Percentiles rank a stretch among this genome's conserved stretches.
Conservation (phyloP, 2,329 filamentous ascomycete genomes). For the Botrytis elliptica region DNA sequence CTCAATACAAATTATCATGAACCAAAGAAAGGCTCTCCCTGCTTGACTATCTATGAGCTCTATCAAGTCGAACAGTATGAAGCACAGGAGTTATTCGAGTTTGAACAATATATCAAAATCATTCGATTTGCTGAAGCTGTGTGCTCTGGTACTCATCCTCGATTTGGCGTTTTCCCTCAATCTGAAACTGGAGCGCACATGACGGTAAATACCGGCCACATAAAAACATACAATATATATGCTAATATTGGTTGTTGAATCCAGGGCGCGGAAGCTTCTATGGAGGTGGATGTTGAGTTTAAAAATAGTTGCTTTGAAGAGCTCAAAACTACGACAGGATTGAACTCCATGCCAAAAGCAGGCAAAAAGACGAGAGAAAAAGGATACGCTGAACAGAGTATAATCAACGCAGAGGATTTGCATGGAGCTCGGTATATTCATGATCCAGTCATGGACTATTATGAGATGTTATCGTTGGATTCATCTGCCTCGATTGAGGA, state of each 20-base stretch:
- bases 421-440: background rate
- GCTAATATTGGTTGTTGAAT: background rate
- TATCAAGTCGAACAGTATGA: background rate
- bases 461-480: background rate
- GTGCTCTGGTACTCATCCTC: constrained; percentile 8
- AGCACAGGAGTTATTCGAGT: background rate
- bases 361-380: background rate
- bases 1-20: no score
- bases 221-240: no score
- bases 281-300: no score
- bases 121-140: constrained; percentile 13
- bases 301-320: background rate
- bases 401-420: no score
- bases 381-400: background rate
- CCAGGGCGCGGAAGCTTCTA: background rate
- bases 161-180: background rate
- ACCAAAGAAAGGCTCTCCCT: background rate
- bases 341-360: background rate
- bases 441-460: background rate
- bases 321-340: background rate
- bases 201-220: background rate
- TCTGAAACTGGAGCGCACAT: background rate
- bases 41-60: background rate
- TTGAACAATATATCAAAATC: constrained; percentile 18
- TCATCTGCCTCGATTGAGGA: background rate